Conservation (phyloP, 257 asterid genomes). For the Solanum virginianum region DNA sequence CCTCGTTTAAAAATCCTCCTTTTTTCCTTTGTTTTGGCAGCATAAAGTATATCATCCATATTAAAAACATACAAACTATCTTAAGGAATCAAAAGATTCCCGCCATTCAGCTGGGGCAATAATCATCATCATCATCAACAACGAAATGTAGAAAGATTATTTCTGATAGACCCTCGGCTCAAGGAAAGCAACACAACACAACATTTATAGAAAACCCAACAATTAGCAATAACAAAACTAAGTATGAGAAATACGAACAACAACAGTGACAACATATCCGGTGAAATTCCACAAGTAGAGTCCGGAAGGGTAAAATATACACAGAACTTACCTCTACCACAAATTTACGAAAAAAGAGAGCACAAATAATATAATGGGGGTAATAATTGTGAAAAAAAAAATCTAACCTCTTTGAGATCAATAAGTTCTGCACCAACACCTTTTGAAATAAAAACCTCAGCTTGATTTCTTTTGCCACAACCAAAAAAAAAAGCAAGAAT, state of each 20-base stretch:
- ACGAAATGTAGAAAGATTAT: background rate
- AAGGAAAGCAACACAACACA: background rate
- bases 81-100: background rate
- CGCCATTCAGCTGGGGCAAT: too few species aligned
- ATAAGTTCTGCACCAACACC: background rate
- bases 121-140: background rate
- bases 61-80: background rate
- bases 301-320: accelerated
- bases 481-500: background rate
- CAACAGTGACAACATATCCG: too few species aligned
- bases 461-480: background rate
- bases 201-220: background rate
- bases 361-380: background rate
- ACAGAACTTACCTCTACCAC: too few species aligned
- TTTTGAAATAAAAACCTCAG: background rate
- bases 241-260: background rate
- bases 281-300: too few species aligned
- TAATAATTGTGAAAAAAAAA: background rate
- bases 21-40: background rate
- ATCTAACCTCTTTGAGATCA: background rate
- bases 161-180: background rate
- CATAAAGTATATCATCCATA: background rate
- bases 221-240: background rate
- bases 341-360: too few species aligned
- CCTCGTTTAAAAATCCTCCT: background rate